These are phyloP conservation scores for Nicotiana obtusifolia DNA, from an alignment of 257 asterid genomes.

Conservation along the genomic window DNA sequence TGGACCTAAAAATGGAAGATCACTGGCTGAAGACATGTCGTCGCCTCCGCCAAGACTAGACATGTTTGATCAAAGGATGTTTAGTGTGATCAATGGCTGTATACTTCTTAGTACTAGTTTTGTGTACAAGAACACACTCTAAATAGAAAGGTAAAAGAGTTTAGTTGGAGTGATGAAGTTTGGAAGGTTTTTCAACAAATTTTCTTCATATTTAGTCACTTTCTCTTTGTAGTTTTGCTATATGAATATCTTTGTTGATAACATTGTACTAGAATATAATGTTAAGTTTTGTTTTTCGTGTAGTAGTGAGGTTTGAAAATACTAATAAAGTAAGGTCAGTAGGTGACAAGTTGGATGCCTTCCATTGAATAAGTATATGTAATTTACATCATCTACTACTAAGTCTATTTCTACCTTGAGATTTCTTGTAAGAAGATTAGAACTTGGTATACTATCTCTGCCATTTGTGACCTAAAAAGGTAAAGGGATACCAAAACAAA, in stretches of 20 bases:
- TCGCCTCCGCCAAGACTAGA: slow-evolving; percentile 19
- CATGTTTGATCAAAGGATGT: neutral
- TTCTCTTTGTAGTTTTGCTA: neutral
- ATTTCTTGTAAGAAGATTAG: neutral
- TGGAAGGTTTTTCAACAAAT: neutral
- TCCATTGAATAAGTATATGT: slow-evolving; percentile 11
- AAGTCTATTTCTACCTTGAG: neutral
- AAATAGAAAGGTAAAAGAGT: neutral
- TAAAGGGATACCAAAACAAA: too few relatives aligned
- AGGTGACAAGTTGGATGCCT: slow-evolving; percentile 78
- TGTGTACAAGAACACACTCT: neutral
- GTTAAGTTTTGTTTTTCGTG: slow-evolving; percentile 41
- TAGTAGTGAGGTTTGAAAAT: slow-evolving; percentile 30
- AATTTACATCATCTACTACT: neutral
- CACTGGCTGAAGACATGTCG: slow-evolving; percentile 44
- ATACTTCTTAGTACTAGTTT: neutral
- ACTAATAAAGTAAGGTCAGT: slow-evolving; percentile 27
- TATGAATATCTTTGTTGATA: neutral
- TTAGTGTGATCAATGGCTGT: neutral
- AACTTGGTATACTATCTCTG: neutral
- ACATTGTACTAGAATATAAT: neutral
- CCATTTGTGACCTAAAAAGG: neutral
- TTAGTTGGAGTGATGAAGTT: neutral
- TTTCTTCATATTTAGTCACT: slow-evolving; percentile 6
- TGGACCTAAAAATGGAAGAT: slow-evolving; percentile 65